Base-by-base conservation (phyloP, 768 basidiomycete species). In the Amanita polypyramis region DNA sequence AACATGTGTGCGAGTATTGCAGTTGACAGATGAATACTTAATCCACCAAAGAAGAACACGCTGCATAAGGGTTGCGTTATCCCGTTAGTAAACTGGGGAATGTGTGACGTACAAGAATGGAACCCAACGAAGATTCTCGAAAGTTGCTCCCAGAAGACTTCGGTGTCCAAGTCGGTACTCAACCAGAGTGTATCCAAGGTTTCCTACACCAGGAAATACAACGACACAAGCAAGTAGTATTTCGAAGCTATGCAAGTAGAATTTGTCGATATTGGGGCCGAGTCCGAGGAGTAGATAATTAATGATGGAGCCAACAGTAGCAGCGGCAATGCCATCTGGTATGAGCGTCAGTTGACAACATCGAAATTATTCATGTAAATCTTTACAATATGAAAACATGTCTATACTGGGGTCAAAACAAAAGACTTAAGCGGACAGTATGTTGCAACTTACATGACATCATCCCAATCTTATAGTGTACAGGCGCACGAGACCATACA, bases 391-490 rank as follows among this genome's bases (percentile, higher is more conserved):
- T 3, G 68, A 70, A 56, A 73, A 72, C 69, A 73, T 70, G 62
- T 76, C 69, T 70, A 50, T 20, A 5, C 9, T 6, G n/a, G 2
- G 29, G 25, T n/a, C n/a, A n/a, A n/a, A 10, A 0, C 12, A 14
- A 17, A 8, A 34, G 12, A 34, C 14, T 37, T 8, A 41, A 21
- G 6, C 25, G 25, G 25, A 7, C 7, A 27, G 7, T 7, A 27
- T 27, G 25, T 27, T 27, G 7, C 7, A 27, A 65, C 72, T 55
- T 60, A 77, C 77, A 85, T 20, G 79, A 73, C 76, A 82, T 75
- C 82, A 84, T 84, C 47, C 77, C 79, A 52, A 88, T 73, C 70
- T 89, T 88, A 70, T 89, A 88, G 58, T 89, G 85, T 1, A 86
- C 69, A 1, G 86, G 86, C 2, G 83, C 85, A 20, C 58, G 58